Conservation (phyloP, 2,329 filamentous ascomycete species). For the Fusarium anguioides region DNA sequence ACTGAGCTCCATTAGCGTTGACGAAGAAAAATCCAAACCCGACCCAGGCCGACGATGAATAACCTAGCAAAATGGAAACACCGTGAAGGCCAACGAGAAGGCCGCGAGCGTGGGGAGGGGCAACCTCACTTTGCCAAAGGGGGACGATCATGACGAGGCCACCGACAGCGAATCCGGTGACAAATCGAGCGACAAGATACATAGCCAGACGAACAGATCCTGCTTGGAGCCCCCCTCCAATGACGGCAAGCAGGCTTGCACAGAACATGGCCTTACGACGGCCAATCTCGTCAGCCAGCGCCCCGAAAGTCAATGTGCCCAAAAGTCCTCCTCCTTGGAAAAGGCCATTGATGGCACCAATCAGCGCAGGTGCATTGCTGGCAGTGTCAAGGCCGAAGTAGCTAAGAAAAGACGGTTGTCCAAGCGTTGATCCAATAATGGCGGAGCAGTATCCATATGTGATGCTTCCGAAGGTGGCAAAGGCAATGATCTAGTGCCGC, state of each 20-base stretch:
- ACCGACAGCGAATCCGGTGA: not conserved
- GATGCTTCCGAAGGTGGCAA: not conserved
- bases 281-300: not conserved
- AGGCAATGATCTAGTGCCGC: not conserved
- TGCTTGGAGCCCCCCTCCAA: not conserved
- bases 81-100: conserved; percentile 1
- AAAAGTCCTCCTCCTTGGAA: not conserved
- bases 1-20: not conserved
- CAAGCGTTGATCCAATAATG: not conserved
- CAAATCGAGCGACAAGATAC: not conserved
- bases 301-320: not conserved
- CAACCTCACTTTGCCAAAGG: not conserved
- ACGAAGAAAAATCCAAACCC: not conserved
- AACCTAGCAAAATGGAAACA: not conserved
- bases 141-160: not conserved
- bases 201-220: not conserved
- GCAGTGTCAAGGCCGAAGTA: conserved; percentile 2
- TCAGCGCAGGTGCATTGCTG: not conserved
- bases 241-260: not conserved
- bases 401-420: not conserved
- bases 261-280: not conserved
- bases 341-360: not conserved
- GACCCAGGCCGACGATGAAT: not conserved
- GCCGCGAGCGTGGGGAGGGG: not conserved
- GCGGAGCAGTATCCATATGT: conserved; percentile 1